Conservation (phyloP, 352 stramenopile species). For the Globisporangium middletonii region DNA sequence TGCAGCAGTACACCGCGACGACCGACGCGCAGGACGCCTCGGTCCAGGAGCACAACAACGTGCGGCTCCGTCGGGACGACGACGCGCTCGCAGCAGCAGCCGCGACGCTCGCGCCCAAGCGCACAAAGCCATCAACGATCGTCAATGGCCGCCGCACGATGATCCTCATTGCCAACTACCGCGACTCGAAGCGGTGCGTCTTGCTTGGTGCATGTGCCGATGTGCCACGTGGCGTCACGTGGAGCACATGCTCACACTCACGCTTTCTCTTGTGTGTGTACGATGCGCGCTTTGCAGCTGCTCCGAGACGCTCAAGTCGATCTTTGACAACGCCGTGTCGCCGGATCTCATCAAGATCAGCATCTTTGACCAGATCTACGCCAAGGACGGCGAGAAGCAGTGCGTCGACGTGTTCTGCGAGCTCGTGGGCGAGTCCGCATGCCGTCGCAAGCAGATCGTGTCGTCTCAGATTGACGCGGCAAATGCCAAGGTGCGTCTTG, state of each 20-base stretch:
- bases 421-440: conserved; percentile 54
- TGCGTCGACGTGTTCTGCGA: conserved; percentile 66
- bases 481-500: conserved; percentile 45
- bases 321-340: conserved; percentile 59
- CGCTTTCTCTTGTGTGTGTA: not conserved
- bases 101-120: conserved; percentile 14
- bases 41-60: conserved; percentile 21
- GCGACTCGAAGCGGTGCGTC: conserved; percentile 56
- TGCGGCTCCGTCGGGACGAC: conserved; percentile 23
- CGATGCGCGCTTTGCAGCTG: conserved; percentile 20
- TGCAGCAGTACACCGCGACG: conserved; percentile 57
- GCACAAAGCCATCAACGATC: conserved; percentile 17
- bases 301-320: conserved; percentile 71
- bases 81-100: conserved; percentile 5
- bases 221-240: not conserved
- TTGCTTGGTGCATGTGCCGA: not conserved
- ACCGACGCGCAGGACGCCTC: conserved; percentile 22
- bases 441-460: conserved; percentile 56
- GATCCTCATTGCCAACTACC: conserved; percentile 77
- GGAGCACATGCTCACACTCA: not conserved
- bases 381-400: conserved; percentile 47
- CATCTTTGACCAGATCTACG: conserved; percentile 37
- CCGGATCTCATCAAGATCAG: conserved; percentile 16
- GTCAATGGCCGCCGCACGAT: conserved; percentile 67
- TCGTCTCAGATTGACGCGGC: conserved; percentile 63